These are phyloP conservation scores for Anastatica hierochuntica DNA, from an alignment of 345 rosid genomes.

Conservation along the genomic window DNA sequence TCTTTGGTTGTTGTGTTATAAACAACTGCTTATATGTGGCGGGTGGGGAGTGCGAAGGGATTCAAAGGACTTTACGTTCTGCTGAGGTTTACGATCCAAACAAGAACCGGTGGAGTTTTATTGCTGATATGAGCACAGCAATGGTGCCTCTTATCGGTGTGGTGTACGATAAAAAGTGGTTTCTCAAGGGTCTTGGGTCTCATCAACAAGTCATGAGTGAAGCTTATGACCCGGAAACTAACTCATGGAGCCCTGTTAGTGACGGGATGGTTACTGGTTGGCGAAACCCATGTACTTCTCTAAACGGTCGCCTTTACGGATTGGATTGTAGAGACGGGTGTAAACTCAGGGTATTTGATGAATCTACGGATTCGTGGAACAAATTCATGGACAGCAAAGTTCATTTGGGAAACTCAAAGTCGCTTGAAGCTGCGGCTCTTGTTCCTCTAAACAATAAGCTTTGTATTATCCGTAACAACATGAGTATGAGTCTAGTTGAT, in stretches of 20 bases:
- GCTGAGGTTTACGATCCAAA: constrained; percentile 96
- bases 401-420: constrained; percentile 73
- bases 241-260: constrained; percentile 61
- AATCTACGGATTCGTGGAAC: constrained; percentile 67
- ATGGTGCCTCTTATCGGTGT: constrained; percentile 97
- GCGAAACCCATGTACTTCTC: constrained; percentile 76
- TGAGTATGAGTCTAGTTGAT: constrained; percentile 95
- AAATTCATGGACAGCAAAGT: constrained; percentile 78
- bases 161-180: constrained; percentile 80
- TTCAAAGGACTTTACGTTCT: constrained; percentile 82
- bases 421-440: constrained; percentile 90
- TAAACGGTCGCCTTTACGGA: constrained; percentile 71
- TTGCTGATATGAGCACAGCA: constrained; percentile 94
- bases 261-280: constrained; percentile 91
- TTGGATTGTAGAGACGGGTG: constrained; percentile 91
- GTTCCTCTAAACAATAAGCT: constrained; percentile 78
- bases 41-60: constrained; percentile 95
- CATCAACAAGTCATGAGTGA: constrained; percentile 88
- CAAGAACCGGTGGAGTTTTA: constrained; percentile 74
- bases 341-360: constrained; percentile 73
- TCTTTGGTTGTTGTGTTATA: constrained; percentile 87
- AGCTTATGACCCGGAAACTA: constrained; percentile 69
- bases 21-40: constrained; percentile 92
- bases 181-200: constrained; percentile 81
- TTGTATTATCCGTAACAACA: constrained; percentile 85